A percentile compares a stretch with the other conserved stretches of the same genome.
These are phyloP conservation scores for Abrus pulchellus DNA, from an alignment of 306 rosid species.

Conservation along the genomic window DNA sequence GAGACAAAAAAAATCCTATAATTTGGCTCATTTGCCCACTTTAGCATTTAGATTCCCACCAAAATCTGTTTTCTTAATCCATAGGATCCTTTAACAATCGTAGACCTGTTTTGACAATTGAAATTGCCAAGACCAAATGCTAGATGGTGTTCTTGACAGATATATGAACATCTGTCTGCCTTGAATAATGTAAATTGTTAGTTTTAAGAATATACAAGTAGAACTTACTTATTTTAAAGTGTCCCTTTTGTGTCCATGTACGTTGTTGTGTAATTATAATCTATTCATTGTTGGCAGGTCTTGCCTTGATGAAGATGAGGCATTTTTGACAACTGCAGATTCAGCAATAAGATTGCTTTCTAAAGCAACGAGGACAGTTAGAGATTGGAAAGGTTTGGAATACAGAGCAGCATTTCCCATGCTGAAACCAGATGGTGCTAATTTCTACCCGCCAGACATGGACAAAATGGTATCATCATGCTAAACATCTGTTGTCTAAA, in stretches of 20 bases:
- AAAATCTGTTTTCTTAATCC: conserved; percentile 3
- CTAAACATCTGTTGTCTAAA: conserved; percentile 35
- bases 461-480: conserved; percentile 75
- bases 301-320: conserved; percentile 79
- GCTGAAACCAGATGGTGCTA: conserved; percentile 86
- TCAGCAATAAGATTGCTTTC: conserved; percentile 78
- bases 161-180: conserved; percentile 1
- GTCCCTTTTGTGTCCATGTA: not conserved
- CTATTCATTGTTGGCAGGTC: conserved; percentile 70
- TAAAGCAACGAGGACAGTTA: conserved; percentile 68
- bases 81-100: not conserved
- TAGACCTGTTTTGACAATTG: conserved; percentile 9
- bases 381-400: conserved; percentile 88
- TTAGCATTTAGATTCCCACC: not conserved
- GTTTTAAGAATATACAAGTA: conserved; percentile 7
- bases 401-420: conserved; percentile 86
- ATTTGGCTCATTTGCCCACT: conserved; percentile 27
- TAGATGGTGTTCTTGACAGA: conserved; percentile 4
- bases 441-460: conserved; percentile 97
- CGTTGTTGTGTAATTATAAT: conserved; percentile 28
- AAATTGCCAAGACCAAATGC: not conserved
- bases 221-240: not conserved
- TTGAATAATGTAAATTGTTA: conserved; percentile 34
- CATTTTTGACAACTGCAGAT: conserved; percentile 92
- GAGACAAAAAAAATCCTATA: not conserved